phyloP scores from a whole-genome alignment of 2,329 filamentous ascomycete species.

The Fulvia fulva region DNA sequence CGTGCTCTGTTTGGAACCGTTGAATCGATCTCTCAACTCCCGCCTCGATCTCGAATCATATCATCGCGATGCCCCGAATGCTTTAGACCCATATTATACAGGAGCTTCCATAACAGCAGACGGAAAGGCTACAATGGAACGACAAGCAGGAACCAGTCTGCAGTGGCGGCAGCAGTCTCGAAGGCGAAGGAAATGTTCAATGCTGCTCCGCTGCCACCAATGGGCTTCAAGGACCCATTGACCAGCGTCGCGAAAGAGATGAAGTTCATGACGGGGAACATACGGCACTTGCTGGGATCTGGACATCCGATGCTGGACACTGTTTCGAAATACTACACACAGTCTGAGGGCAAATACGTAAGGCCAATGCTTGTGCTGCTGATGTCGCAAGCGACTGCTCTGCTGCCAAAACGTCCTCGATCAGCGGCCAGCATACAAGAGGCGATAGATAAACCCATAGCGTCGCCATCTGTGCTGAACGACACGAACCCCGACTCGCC shows the following conservation, averaged over 20 bases:
- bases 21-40: slow-evolving; percentile 23
- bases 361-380: slow-evolving; percentile 90
- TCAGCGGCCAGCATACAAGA: slow-evolving; percentile 30
- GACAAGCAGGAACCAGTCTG: slow-evolving; percentile 48
- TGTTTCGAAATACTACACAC: slow-evolving; percentile 96
- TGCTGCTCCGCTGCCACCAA: slow-evolving; percentile 60
- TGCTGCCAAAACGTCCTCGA: slow-evolving; percentile 62
- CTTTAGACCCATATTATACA: slow-evolving; percentile 26
- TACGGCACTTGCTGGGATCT: slow-evolving; percentile 85
- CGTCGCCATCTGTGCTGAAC: slow-evolving; percentile 59
- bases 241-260: slow-evolving; percentile 92
- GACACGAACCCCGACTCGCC: slow-evolving; percentile 72
- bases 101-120: slow-evolving; percentile 29
- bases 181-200: slow-evolving; percentile 68
- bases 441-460: slow-evolving; percentile 58
- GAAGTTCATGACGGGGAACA: slow-evolving; percentile 91
- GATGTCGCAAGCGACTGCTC: slow-evolving; percentile 90
- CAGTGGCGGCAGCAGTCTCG: slow-evolving; percentile 69
- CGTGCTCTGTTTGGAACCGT: slow-evolving; percentile 32
- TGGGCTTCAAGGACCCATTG: slow-evolving; percentile 75
- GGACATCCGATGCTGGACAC: slow-evolving; percentile 92
- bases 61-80: slow-evolving; percentile 31
- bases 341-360: slow-evolving; percentile 94
- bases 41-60: slow-evolving; percentile 13
- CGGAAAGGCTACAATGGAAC: slow-evolving; percentile 33